Percentiles rank a stretch among this genome's conserved stretches.
These are phyloP conservation scores for Herpetospermum pedunculosum DNA, from an alignment of 306 rosid genomes.

Conservation along the genomic window DNA sequence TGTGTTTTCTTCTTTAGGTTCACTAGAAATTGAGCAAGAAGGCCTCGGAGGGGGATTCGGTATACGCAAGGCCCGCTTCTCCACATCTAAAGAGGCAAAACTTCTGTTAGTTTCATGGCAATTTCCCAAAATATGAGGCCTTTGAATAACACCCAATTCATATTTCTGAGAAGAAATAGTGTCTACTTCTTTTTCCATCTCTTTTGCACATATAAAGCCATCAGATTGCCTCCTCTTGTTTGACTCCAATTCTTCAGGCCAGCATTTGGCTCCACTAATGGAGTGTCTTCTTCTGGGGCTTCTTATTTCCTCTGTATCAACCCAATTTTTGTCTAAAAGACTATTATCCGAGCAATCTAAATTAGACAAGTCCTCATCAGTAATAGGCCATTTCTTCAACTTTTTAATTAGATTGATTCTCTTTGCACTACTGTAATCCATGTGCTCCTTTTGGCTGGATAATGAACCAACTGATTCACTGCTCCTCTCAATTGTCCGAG, in stretches of 20 bases:
- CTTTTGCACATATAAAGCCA: slow-evolving; percentile 49
- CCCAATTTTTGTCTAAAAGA: slow-evolving; percentile 44
- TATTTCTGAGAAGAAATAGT: slow-evolving; percentile 37
- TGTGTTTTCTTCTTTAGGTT: slow-evolving; percentile 29
- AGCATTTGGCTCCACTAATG: slow-evolving; percentile 67
- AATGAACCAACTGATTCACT: slow-evolving; percentile 38
- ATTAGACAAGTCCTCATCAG: slow-evolving; percentile 43
- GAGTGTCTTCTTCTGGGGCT: slow-evolving; percentile 90
- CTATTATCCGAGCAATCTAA: slow-evolving; percentile 36
- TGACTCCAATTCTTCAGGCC: slow-evolving; percentile 42
- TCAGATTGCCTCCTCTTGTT: slow-evolving; percentile 82
- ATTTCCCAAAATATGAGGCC: slow-evolving; percentile 20
- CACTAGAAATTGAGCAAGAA: slow-evolving; percentile 46
- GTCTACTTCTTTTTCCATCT: slow-evolving; percentile 39
- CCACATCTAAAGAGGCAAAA: slow-evolving; percentile 51
- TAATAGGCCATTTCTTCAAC: slow-evolving; percentile 71
- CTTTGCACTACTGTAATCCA: slow-evolving; percentile 31
- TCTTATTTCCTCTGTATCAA: slow-evolving; percentile 39
- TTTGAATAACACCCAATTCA: slow-evolving; percentile 38
- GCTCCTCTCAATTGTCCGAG: slow-evolving; percentile 30
- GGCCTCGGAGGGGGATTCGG: slow-evolving; percentile 98
- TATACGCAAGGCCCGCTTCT: slow-evolving; percentile 74
- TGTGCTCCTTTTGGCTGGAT: slow-evolving; percentile 36
- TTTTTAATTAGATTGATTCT: slow-evolving; percentile 52
- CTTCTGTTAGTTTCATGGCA: slow-evolving; percentile 47